Evolutionary conservation across 495 filamentous ascomycete species (phyloP), one percentile per base, ranked within the genome.

Genomic region (Cryomyces minteri): DNA sequence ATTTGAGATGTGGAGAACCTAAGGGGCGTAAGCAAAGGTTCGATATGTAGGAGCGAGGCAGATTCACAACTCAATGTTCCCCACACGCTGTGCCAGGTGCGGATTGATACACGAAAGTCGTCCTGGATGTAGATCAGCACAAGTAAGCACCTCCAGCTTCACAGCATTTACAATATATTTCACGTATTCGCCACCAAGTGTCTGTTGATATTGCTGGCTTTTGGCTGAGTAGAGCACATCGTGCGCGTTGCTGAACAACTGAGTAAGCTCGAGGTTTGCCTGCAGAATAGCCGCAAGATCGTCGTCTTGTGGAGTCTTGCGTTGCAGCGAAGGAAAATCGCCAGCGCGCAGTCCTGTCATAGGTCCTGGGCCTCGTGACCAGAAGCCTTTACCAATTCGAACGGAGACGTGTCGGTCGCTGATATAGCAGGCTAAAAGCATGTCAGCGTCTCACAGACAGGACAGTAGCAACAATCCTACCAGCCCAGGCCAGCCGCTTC

Each of bases 11-110:
- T 6, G 48, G 39, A 8, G 48, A 51, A 32, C 18, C 18, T 25
- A 25, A 25, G 18, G 1, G 18, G 2, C 2, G 18, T 25, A 25
- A 25, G 18, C 18, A 25, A 25, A 25, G 18, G 1, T 25, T 25
- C 2, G 18, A 25, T 25, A 28, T 0, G 33, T 28, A 6, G 12
- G 58, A 66, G 57, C 48, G 70, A 25, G 18, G 18, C 18, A 25
- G 18, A 25, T 25, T 1, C 2, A 25, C 72, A 76, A 31, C 37
- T 46, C 39, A 53, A 48, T 6, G 36, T 40, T 9, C 51, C 51
- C 51, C 51, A 53, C 4, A 31, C 50, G 29, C 32, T 47, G 9
- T 51, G 48, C 51, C 51, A 53, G 10, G 48, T 45, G 12, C 48
- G 48, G 5, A 53, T 39, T 11, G 48, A 41, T 37, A 47, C 48